These are phyloP conservation scores for Cardamine chenopodiifolia DNA, from an alignment of 345 rosid genomes.

Conservation along the genomic window DNA sequence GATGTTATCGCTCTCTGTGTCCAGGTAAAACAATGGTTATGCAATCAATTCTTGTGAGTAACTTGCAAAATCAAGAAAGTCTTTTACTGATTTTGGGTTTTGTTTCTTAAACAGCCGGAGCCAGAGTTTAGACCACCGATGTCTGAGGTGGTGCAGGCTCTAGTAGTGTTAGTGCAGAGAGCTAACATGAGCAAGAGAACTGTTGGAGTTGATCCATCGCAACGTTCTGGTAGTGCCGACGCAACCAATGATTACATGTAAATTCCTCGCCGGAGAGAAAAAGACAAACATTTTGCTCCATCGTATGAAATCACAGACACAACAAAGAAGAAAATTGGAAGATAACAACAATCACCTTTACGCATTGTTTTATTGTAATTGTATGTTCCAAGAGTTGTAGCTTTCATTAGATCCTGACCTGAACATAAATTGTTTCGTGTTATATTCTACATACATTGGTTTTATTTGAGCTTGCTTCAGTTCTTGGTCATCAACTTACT, in stretches of 20 bases:
- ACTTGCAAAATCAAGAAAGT: conserved; percentile 5
- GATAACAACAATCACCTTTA: neutral
- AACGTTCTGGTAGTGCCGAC: conserved; percentile 38
- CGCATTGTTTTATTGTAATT: conserved; percentile 12
- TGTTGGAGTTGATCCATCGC: conserved; percentile 54
- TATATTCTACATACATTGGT: neutral
- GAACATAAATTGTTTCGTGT: conserved; percentile 1
- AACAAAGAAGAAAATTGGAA: conserved; percentile 2
- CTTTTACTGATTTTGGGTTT: neutral
- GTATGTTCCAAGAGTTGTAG: conserved; percentile 2
- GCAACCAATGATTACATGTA: conserved; percentile 44
- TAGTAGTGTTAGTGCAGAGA: conserved; percentile 91
- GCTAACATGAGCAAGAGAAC: conserved; percentile 99
- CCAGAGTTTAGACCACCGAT: conserved; percentile 97
- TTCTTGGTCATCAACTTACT: neutral
- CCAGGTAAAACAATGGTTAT: conserved; percentile 59
- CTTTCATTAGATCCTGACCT: neutral
- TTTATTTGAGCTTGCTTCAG: neutral
- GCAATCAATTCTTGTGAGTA: neutral
- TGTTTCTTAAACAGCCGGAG: conserved; percentile 65
- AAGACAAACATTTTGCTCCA: conserved; percentile 13
- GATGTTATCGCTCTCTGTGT: conserved; percentile 97
- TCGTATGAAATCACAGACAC: neutral
- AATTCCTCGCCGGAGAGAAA: conserved; percentile 1
- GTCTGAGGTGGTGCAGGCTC: conserved; percentile 95